Evolutionary conservation across 2,329 filamentous ascomycete species (phyloP).

Genomic region (Exophiala sideris): DNA sequence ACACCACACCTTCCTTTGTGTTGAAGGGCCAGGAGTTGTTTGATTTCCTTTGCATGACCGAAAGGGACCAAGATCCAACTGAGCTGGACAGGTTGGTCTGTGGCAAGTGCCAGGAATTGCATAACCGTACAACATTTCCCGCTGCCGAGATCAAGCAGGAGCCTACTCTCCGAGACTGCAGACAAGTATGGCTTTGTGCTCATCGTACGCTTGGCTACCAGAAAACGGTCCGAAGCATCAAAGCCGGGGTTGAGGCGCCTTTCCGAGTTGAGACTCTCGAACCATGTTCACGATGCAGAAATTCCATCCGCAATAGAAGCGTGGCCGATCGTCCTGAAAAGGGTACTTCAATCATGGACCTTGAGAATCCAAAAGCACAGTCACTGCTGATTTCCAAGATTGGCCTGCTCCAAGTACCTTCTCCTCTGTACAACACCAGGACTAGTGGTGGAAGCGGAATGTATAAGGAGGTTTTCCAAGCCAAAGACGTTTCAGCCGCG

Average conservation of each 20-base stretch:
- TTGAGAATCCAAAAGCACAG: conserved; percentile 25
- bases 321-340: conserved; percentile 28
- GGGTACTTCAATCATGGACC: conserved; percentile 22
- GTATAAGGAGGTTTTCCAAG: conserved; percentile 29
- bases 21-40: conserved; percentile 26
- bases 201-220: conserved; percentile 26
- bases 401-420: conserved; percentile 26
- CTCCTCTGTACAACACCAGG: conserved; percentile 24
- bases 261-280: conserved; percentile 26
- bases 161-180: conserved; percentile 24
- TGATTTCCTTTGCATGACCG: conserved; percentile 29
- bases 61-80: conserved; percentile 27
- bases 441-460: conserved; percentile 24
- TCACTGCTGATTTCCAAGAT: conserved; percentile 29
- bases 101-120: conserved; percentile 24
- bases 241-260: conserved; percentile 26
- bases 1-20: conserved; percentile 24
- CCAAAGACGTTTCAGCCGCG: conserved; percentile 26
- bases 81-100: conserved; percentile 26
- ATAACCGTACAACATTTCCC: conserved; percentile 24
- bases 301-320: conserved; percentile 26
- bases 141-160: conserved; percentile 20
- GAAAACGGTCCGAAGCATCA: conserved; percentile 25
- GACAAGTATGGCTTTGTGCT: conserved; percentile 29
- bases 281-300: conserved; percentile 28